These are phyloP conservation scores for Cynanchum wilfordii DNA, from an alignment of 257 asterid species.

Conservation along the genomic window DNA sequence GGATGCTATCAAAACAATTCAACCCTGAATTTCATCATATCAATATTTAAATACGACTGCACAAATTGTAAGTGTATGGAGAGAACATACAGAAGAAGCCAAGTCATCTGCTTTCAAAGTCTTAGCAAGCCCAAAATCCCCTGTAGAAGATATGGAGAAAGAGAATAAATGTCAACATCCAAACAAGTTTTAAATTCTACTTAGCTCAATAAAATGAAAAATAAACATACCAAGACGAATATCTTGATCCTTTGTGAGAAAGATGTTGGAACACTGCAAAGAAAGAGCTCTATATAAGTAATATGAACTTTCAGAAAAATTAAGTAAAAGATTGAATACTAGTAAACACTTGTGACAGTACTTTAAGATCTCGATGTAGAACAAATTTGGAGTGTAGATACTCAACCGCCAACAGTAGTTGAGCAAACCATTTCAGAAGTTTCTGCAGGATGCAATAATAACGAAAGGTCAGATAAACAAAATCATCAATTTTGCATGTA, in stretches of 20 bases:
- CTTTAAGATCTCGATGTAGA: conserved; percentile 95
- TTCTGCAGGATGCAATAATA: conserved; percentile 45
- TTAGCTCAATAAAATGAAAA: conserved; percentile 13
- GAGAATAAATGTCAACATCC: conserved; percentile 13
- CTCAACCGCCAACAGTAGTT: conserved; percentile 84
- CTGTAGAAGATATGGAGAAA: conserved; percentile 27
- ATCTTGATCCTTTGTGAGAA: conserved; percentile 89
- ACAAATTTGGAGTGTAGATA: conserved; percentile 94
- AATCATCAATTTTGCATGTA: not conserved
- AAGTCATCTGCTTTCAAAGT: conserved; percentile 95
- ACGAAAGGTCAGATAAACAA: conserved; percentile 11
- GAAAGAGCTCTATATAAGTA: conserved; percentile 23
- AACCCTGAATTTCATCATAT: not conserved
- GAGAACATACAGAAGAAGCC: conserved; percentile 89
- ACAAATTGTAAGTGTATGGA: conserved; percentile 6
- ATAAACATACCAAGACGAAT: conserved; percentile 76
- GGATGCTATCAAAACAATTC: not conserved
- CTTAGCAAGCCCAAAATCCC: conserved; percentile 99
- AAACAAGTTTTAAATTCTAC: conserved; percentile 9
- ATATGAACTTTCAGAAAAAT: conserved; percentile 10
- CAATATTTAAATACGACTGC: not conserved
- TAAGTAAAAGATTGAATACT: conserved; percentile 13
- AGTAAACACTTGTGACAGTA: conserved; percentile 20
- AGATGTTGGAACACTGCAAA: conserved; percentile 94
- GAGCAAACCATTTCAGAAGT: conserved; percentile 91